Conservation (phyloP, 73 alveolate species). For the Paramecium primaurelia region DNA sequence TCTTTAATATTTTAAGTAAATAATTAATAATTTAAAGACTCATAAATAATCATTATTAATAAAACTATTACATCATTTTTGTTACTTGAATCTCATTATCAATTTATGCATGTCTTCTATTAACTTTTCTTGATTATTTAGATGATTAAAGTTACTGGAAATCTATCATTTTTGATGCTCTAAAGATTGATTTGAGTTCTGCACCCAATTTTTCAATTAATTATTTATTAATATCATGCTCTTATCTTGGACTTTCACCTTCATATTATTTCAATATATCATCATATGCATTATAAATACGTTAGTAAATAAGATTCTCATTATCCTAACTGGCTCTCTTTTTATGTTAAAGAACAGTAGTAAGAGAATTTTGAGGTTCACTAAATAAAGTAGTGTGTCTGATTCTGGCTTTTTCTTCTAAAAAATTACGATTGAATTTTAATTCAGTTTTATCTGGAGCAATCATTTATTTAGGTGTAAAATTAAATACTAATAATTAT, state of each 20-base stretch:
- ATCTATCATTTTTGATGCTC: neutral
- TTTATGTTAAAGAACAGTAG: neutral
- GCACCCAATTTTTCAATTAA: neutral
- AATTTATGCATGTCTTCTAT: neutral
- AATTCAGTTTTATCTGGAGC: neutral
- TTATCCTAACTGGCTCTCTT: neutral
- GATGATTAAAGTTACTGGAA: neutral
- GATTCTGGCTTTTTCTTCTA: neutral
- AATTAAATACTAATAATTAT: neutral
- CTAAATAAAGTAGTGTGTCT: neutral
- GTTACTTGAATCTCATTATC: neutral
- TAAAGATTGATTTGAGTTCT: neutral
- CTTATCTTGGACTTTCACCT: neutral
- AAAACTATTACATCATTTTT: neutral
- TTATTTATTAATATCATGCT: neutral
- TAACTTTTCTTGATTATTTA: neutral
- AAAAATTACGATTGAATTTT: neutral
- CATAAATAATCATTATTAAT: neutral
- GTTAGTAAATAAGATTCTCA: neutral
- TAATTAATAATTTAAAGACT: neutral
- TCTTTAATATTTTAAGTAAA: neutral
- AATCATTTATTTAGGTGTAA: neutral
- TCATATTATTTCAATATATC: neutral
- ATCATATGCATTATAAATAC: conserved; percentile 11
- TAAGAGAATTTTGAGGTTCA: neutral